Conservation (phyloP, 495 filamentous ascomycete species). For the Cercophora newfieldiana region DNA sequence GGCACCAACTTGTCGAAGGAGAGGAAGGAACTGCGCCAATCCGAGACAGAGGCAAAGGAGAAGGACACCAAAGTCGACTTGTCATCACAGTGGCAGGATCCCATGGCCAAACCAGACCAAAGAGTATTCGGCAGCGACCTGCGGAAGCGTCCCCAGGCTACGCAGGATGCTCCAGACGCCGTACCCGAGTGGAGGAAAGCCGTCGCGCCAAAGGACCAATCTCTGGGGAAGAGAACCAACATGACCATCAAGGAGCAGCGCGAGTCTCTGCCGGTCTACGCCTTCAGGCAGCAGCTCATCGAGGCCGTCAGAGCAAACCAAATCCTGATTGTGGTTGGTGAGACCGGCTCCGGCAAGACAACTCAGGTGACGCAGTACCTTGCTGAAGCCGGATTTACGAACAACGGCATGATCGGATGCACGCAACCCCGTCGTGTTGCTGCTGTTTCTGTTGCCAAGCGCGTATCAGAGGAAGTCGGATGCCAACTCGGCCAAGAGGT, state of each 20-base stretch:
- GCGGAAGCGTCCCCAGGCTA: conserved; percentile 52
- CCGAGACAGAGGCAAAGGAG: conserved; percentile 81
- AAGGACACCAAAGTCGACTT: conserved; percentile 82
- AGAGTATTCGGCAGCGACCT: conserved; percentile 87
- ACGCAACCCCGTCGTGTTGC: conserved; percentile 97
- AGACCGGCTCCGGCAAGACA: conserved; percentile 97
- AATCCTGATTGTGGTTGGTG: conserved; percentile 91
- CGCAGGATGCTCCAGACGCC: conserved; percentile 50
- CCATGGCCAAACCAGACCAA: conserved; percentile 82
- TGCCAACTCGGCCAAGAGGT: conserved; percentile 89
- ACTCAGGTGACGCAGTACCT: conserved; percentile 96
- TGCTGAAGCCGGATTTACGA: conserved; percentile 86
- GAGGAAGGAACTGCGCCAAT: conserved; percentile 80
- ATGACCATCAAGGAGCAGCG: conserved; percentile 96
- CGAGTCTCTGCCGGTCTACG: conserved; percentile 86
- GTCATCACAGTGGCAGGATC: conserved; percentile 92
- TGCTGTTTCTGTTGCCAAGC: conserved; percentile 94
- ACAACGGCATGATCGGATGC: conserved; percentile 91
- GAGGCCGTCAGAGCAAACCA: conserved; percentile 88
- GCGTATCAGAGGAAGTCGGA: conserved; percentile 95
- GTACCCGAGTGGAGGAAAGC: conserved; percentile 93
- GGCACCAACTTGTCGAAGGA: conserved; percentile 90
- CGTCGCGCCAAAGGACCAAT: conserved; percentile 76
- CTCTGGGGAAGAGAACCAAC: conserved; percentile 81
- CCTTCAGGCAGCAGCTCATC: conserved; percentile 83